Base-by-base conservation (phyloP, 2,329 filamentous ascomycete genomes). In the Hirsutella rhossiliensis region DNA sequence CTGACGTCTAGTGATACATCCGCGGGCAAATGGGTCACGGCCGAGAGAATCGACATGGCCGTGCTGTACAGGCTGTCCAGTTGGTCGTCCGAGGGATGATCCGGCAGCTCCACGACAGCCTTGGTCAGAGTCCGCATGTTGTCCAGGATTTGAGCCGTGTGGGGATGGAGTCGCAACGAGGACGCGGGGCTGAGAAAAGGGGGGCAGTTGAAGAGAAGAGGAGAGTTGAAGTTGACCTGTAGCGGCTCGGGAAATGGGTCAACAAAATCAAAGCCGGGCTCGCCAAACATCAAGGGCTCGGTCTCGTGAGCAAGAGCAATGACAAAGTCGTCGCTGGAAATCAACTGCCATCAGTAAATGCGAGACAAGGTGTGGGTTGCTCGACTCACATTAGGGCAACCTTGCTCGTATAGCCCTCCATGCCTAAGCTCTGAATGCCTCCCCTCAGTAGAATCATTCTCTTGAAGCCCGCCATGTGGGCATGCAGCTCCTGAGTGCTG, bases 61-160 rank as follows among this genome's bases (percentile, higher is more conserved):
- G 63, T 63, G 0, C 57, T 56, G 23, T 57, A 53, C 2, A 75
- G 56, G 39, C 64, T 63, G 13, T 63, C 54, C 3, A 67, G 51
- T 28, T 69, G 60, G 20, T 63, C 62, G 0, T 49, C 29, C 0
- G 62, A 58, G 3, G 67, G 52, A 0, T 56, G 39, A 2, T 52
- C 46, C 0, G 68, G 62, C n/a, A 72, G 54, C 1, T 60, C 54
- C 5, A 71, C 48, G 0, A 73, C 64, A 3, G 64, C 54, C 12
- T 60, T 54, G n/a, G 73, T 59, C 1, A 76, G 56, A 19, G 66
- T 65, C 5, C 72, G 65, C 56, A 74, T 66, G 41, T 72, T 66
- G 43, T 76, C 73, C 3, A 76, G 64, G 42, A 76, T 69, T 13
- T 64, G 60, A 5, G 71, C 69, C 1, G 69, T 70, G 42, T 60